These are phyloP conservation scores for Hanseniaspora clermontiae DNA, from an alignment of 805 yeast genomes.

Conservation along the genomic window DNA sequence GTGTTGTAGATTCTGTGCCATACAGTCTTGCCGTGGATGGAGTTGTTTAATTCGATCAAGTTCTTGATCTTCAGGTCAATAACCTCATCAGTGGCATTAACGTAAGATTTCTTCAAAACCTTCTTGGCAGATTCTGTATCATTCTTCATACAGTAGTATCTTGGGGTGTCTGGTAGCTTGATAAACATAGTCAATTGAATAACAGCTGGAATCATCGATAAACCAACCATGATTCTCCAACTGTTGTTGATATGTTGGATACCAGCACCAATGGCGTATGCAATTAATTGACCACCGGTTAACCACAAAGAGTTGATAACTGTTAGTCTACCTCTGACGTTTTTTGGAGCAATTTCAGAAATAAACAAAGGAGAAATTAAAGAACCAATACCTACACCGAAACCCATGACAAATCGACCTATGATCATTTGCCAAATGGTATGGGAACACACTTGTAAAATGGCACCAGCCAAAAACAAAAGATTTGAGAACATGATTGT, in stretches of 20 bases:
- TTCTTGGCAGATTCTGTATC: constrained; percentile 49
- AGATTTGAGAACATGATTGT: constrained; percentile 73
- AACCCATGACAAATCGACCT: constrained; percentile 88
- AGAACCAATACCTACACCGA: constrained; percentile 93
- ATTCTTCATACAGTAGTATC: constrained; percentile 68
- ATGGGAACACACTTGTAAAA: constrained; percentile 68
- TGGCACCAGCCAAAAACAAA: constrained; percentile 73
- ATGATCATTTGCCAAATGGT: constrained; percentile 82
- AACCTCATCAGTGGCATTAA: constrained; percentile 47
- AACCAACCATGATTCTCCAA: constrained; percentile 86
- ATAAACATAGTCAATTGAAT: constrained; percentile 62
- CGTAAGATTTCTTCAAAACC: constrained; percentile 54
- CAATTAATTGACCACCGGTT: constrained; percentile 90
- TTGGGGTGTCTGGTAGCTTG: constrained; percentile 91
- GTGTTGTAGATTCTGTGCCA: constrained; percentile 46
- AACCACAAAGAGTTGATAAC: constrained; percentile 78
- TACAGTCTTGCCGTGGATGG: constrained; percentile 37
- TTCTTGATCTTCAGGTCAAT: constrained; percentile 60
- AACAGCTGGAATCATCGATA: constrained; percentile 77
- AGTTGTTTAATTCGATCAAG: constrained; percentile 28
- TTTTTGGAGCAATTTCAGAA: constrained; percentile 82
- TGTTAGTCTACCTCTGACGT: constrained; percentile 82
- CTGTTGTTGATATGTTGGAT: constrained; percentile 61
- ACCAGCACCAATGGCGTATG: constrained; percentile 90
- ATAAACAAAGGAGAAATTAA: constrained; percentile 88